Percentiles rank a stretch among this genome's conserved stretches.
Conservation (phyloP, 2,329 filamentous ascomycete genomes). For the Fusarium goolgardi region DNA sequence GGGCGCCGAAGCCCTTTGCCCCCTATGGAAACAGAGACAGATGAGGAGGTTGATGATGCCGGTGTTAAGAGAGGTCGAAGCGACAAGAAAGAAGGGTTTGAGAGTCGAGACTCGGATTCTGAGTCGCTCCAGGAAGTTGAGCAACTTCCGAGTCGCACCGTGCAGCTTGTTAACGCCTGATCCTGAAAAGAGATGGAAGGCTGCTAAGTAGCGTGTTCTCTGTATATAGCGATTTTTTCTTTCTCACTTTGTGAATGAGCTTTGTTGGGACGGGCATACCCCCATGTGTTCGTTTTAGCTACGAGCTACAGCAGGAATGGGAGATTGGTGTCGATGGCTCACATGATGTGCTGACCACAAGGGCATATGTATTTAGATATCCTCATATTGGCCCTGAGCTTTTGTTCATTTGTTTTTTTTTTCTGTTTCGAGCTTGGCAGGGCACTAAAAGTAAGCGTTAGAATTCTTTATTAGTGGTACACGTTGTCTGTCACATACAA, state of each 20-base stretch:
- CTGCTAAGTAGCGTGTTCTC: slow-evolving; percentile 32
- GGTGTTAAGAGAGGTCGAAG: slow-evolving; percentile 34
- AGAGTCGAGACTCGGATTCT: slow-evolving; percentile 46
- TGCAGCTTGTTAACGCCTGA: slow-evolving; percentile 53
- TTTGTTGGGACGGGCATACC: slow-evolving; percentile 18
- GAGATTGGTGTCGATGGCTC: slow-evolving; percentile 13
- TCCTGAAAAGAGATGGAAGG: slow-evolving; percentile 12
- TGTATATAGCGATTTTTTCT: slow-evolving; percentile 46
- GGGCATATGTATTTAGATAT: slow-evolving; percentile 45
- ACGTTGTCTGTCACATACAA: background rate
- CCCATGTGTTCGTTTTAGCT: slow-evolving; percentile 27
- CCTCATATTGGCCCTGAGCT: slow-evolving; percentile 31
- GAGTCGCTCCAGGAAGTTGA: slow-evolving; percentile 48
- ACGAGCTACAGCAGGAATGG: slow-evolving; percentile 6
- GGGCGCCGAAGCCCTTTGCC: slow-evolving; percentile 67
- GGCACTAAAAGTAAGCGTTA: slow-evolving; percentile 44
- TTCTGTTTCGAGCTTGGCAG: slow-evolving; percentile 24
- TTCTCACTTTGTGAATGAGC: slow-evolving; percentile 16
- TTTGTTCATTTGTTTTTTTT: slow-evolving; percentile 34
- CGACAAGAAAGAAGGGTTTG: slow-evolving; percentile 47
- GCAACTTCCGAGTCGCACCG: slow-evolving; percentile 46
- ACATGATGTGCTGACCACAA: slow-evolving; percentile 26
- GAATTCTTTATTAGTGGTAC: slow-evolving; percentile 35
- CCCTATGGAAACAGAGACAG: slow-evolving; percentile 59
- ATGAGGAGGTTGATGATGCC: slow-evolving; percentile 44